phyloP scores from a whole-genome alignment of 805 yeast genomes.

The Wickerhamomyces canadensis region DNA sequence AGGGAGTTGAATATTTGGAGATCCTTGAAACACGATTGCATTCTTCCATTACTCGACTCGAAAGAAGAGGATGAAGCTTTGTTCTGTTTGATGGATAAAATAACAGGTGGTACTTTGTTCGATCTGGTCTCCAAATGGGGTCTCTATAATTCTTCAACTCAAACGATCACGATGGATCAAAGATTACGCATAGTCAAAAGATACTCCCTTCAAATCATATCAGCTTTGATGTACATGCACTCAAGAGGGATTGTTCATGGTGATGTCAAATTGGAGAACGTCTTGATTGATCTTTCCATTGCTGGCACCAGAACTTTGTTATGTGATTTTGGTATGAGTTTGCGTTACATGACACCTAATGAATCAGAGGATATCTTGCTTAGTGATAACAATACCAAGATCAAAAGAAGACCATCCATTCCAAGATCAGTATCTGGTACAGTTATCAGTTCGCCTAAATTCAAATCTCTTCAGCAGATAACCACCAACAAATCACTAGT shows the following conservation, averaged over 20 bases:
- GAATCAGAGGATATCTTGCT: conserved; percentile 14
- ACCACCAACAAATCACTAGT: conserved; percentile 22
- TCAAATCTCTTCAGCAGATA: conserved; percentile 18
- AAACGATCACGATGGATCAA: conserved; percentile 24
- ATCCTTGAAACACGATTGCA: conserved; percentile 53
- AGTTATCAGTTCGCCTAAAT: conserved; percentile 5
- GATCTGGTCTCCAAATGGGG: conserved; percentile 74
- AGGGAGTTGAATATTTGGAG: conserved; percentile 78
- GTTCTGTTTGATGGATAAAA: conserved; percentile 66
- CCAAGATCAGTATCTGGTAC: conserved; percentile 30
- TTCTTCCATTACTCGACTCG: conserved; percentile 57
- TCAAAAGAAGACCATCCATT: conserved; percentile 25
- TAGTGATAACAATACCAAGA: conserved; percentile 24
- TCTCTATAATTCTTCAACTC: conserved; percentile 25
- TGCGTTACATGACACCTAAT: conserved; percentile 17
- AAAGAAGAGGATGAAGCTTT: conserved; percentile 57
- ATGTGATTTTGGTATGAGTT: conserved; percentile 89
- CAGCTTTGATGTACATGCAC: conserved; percentile 58
- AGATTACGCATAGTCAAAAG: conserved; percentile 31
- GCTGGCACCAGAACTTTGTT: conserved; percentile 38
- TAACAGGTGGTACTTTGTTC: conserved; percentile 75
- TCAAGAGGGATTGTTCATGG: conserved; percentile 66
- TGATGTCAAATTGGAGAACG: conserved; percentile 71
- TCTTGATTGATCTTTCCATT: conserved; percentile 48
- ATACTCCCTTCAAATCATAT: conserved; percentile 47